Conservation (phyloP, 495 filamentous ascomycete species). For the Rhypophila decipiens region DNA sequence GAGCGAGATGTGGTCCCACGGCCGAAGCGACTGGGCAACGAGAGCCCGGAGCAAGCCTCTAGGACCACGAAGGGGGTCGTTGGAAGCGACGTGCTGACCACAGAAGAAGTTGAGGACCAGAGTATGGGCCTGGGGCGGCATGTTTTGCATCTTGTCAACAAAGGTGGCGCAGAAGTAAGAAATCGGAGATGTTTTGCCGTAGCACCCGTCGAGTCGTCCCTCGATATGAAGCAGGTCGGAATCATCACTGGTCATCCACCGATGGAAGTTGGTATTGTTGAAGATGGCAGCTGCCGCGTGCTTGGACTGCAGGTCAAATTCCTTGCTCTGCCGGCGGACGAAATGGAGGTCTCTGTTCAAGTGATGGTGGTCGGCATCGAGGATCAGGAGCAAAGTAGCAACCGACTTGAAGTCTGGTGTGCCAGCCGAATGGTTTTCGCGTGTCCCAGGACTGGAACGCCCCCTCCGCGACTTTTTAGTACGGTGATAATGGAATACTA, state of each 20-base stretch:
- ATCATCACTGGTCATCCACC: background rate
- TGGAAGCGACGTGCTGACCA: slow-evolving; percentile 8
- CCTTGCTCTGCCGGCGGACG: slow-evolving; percentile 6
- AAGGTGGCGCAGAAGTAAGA: slow-evolving; percentile 12
- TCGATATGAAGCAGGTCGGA: slow-evolving; percentile 7
- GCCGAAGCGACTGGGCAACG: slow-evolving; percentile 4
- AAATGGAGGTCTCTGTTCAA: slow-evolving; percentile 1
- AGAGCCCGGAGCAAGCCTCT: slow-evolving; percentile 8
- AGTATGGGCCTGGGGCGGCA: background rate
- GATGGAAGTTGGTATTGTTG: slow-evolving; percentile 1
- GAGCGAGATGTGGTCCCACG: background rate
- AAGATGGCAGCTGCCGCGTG: slow-evolving; percentile 24
- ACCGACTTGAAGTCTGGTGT: too few species aligned
- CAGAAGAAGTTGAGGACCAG: slow-evolving; percentile 6
- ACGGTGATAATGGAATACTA: too few species aligned
- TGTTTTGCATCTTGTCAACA: background rate
- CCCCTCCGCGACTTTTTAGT: too few species aligned
- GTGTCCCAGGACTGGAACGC: too few species aligned
- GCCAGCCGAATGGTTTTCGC: too few species aligned
- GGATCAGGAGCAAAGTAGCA: too few species aligned
- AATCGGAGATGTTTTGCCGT: slow-evolving; percentile 12
- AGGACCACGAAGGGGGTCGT: slow-evolving; percentile 4
- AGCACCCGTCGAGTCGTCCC: slow-evolving; percentile 4
- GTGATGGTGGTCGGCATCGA: background rate
- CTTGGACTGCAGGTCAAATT: slow-evolving; percentile 12